Evolutionary conservation across 1,284 basidiomycete genomes (phyloP).

Genomic region (Vanrija humicola): DNA sequence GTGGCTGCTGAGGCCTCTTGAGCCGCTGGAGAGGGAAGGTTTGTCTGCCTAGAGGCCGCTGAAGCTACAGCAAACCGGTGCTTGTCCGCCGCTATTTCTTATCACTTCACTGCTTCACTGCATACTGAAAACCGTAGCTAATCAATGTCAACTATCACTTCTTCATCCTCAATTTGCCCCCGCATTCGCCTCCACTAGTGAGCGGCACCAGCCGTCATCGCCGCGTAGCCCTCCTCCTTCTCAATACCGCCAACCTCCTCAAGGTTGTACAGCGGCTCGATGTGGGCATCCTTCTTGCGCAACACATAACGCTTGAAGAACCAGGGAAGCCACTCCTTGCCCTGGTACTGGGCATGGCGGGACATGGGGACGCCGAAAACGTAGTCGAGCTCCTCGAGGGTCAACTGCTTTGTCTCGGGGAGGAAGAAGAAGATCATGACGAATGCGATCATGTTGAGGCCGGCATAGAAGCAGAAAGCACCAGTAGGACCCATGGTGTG

Average conservation of each 20-base stretch:
- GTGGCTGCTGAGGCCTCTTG: no score
- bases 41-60: no score
- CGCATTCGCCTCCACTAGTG: slow-evolving; percentile 10
- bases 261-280: slow-evolving; percentile 24
- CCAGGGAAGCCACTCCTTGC: slow-evolving; percentile 19
- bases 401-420: slow-evolving; percentile 33
- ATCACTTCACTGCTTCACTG: no score
- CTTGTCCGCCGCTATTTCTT: no score
- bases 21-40: no score
- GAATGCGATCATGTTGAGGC: slow-evolving; percentile 27
- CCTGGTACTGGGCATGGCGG: slow-evolving; percentile 28
- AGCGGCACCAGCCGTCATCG: slow-evolving; percentile 13
- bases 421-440: slow-evolving; percentile 34
- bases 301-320: slow-evolving; percentile 20
- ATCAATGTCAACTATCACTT: no score
- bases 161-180: no score
- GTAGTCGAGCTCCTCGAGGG: slow-evolving; percentile 41
- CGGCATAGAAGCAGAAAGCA: slow-evolving; percentile 55
- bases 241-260: slow-evolving; percentile 27
- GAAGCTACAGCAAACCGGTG: no score
- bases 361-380: slow-evolving; percentile 35
- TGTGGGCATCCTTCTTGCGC: slow-evolving; percentile 12
- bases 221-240: slow-evolving; percentile 23
- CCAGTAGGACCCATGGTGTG: slow-evolving; percentile 57
- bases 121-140: no score